Percentiles rank a stretch among this genome's conserved stretches.
Conservation (phyloP, 805 yeast genomes). For the Saccharomycopsis sp. region DNA sequence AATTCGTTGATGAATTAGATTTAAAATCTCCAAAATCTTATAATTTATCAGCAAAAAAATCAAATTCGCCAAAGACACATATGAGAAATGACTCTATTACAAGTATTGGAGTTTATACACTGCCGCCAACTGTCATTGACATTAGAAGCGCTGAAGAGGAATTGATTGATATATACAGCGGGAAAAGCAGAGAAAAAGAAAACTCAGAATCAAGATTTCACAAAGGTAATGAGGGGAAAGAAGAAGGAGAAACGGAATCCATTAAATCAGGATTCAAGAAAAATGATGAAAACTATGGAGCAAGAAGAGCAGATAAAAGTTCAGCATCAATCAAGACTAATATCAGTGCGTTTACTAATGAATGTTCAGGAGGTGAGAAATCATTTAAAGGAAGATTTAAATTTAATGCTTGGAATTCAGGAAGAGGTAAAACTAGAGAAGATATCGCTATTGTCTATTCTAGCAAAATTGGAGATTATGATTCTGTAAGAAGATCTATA, state of each 20-base stretch:
- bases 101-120: conserved; percentile 7
- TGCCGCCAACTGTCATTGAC: conserved; percentile 9
- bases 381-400: neutral
- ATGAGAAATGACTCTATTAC: neutral
- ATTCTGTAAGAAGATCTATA: conserved; percentile 32
- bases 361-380: too few species aligned
- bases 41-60: neutral
- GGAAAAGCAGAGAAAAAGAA: neutral
- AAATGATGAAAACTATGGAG: too few species aligned
- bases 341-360: too few species aligned
- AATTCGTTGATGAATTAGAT: too few species aligned
- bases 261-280: too few species aligned
- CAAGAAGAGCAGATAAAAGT: too few species aligned
- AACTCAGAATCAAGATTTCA: too few species aligned
- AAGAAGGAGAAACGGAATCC: too few species aligned
- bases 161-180: too few species aligned
- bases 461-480: conserved; percentile 27
- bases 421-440: too few species aligned
- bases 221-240: too few species aligned
- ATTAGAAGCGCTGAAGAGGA: neutral
- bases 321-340: too few species aligned
- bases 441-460: neutral
- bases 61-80: neutral
- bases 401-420: neutral
- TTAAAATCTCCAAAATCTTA: neutral